Conservation (phyloP, 2,329 filamentous ascomycete genomes). For the Tolypocladium endophyticum region DNA sequence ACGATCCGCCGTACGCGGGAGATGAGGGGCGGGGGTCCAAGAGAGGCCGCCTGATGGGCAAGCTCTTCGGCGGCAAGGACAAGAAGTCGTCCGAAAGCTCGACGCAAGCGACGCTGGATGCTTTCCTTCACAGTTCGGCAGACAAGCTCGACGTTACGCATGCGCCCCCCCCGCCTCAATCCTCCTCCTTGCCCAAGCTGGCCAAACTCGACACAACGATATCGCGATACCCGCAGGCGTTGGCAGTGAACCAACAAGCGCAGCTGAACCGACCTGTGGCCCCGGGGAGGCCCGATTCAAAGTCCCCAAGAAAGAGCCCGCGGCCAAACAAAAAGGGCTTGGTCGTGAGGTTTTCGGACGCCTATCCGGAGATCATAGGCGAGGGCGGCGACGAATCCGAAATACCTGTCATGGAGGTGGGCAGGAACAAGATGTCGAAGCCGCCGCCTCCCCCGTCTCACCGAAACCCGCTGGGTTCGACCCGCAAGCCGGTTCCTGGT, state of each 20-base stretch:
- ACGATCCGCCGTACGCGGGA: conserved; percentile 26
- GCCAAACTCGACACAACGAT: conserved; percentile 47
- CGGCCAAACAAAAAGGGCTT: conserved; percentile 53
- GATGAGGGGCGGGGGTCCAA: conserved; percentile 31
- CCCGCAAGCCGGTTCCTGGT: not conserved
- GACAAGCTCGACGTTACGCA: conserved; percentile 46
- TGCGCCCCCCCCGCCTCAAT: conserved; percentile 32
- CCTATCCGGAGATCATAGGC: conserved; percentile 71
- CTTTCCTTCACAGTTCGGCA: conserved; percentile 46
- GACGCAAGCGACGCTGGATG: conserved; percentile 38
- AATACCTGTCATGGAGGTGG: conserved; percentile 60
- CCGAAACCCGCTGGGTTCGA: conserved; percentile 4
- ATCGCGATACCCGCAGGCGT: conserved; percentile 44
- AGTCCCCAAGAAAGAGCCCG: conserved; percentile 33
- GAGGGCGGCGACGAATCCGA: conserved; percentile 84
- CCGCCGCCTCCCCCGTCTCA: conserved; percentile 20
- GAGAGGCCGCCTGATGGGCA: conserved; percentile 51
- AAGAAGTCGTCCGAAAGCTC: conserved; percentile 20
- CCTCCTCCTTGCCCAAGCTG: conserved; percentile 35
- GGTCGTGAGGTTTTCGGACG: conserved; percentile 62
- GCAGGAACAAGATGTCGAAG: conserved; percentile 38
- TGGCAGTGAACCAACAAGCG: conserved; percentile 30
- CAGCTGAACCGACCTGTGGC: conserved; percentile 34
- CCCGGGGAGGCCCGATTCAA: conserved; percentile 26
- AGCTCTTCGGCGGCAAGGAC: conserved; percentile 44